Percentiles rank a stretch among this genome's conserved stretches.
These are phyloP conservation scores for Salix purpurea DNA, from an alignment of 345 rosid species.

Conservation along the genomic window DNA sequence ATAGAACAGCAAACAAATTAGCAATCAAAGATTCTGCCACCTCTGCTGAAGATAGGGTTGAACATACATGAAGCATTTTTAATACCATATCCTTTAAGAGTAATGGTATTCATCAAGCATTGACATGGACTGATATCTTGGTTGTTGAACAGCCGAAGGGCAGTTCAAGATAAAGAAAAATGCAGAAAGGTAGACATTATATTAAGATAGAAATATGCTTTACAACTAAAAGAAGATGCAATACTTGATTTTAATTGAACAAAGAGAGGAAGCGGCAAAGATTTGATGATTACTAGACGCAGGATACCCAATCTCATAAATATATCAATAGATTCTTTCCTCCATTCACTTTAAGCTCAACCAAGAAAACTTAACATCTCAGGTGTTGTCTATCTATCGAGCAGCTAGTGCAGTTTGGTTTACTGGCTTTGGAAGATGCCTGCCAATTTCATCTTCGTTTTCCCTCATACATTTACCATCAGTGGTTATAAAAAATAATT, in stretches of 20 bases:
- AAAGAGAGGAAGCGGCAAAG: not conserved
- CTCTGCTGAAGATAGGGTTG: not conserved
- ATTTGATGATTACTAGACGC: not conserved
- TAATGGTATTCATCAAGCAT: not conserved
- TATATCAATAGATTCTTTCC: not conserved
- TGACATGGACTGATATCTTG: not conserved
- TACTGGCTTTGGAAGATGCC: not conserved
- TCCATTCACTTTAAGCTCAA: not conserved
- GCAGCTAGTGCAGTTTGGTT: not conserved
- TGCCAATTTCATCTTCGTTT: not conserved
- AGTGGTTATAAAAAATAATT: not conserved
- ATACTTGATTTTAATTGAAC: not conserved
- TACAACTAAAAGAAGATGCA: not conserved
- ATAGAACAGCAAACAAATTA: constrained; percentile 17
- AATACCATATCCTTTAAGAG: not conserved
- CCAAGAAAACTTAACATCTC: not conserved
- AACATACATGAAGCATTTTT: not conserved
- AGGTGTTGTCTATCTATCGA: not conserved
- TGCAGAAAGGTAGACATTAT: not conserved
- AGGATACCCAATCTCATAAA: not conserved
- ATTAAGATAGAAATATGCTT: not conserved
- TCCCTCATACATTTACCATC: not conserved
- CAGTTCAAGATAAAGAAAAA: not conserved
- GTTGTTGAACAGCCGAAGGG: not conserved
- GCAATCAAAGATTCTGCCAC: not conserved